phyloP scores from a whole-genome alignment of 176 grass and related monocot genomes.

The Bonia amplexicaulis region DNA sequence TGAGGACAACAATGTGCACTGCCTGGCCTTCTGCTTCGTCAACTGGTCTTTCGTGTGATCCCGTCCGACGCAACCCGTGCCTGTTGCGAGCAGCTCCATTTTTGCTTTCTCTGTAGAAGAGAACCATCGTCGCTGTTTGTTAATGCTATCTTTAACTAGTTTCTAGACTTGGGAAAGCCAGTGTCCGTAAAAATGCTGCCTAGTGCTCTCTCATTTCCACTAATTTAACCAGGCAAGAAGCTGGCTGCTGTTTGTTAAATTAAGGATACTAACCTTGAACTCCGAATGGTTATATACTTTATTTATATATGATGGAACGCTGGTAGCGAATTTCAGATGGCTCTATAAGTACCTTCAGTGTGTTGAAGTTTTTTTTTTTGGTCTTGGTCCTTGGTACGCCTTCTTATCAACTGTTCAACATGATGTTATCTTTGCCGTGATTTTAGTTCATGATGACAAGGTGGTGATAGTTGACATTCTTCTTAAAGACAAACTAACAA shows the following conservation, averaged over 20 bases:
- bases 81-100: slow-evolving; percentile 15
- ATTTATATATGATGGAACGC: slow-evolving; percentile 1
- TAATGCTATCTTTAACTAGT: slow-evolving; percentile 12
- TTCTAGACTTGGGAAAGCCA: background rate
- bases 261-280: slow-evolving; percentile 6
- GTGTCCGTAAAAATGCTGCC: slow-evolving; percentile 3
- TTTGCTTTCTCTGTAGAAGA: slow-evolving; percentile 27
- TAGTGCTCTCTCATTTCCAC: background rate
- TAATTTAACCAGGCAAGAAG: slow-evolving; percentile 14
- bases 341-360: background rate
- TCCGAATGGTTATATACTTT: background rate
- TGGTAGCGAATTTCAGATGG: background rate
- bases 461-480: too few species aligned
- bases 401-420: background rate
- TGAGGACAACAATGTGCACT: slow-evolving; percentile 69
- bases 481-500: too few species aligned
- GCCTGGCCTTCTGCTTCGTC: slow-evolving; percentile 83
- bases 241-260: background rate
- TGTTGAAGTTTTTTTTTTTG: background rate
- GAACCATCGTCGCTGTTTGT: background rate
- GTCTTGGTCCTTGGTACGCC: background rate
- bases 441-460: background rate
- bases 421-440: background rate
- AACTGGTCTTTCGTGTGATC: slow-evolving; percentile 89
- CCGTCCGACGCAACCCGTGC: background rate